Evolutionary conservation across 1,139 yeast species (phyloP).

Genomic region (Pneumocystis wakefieldiae): DNA sequence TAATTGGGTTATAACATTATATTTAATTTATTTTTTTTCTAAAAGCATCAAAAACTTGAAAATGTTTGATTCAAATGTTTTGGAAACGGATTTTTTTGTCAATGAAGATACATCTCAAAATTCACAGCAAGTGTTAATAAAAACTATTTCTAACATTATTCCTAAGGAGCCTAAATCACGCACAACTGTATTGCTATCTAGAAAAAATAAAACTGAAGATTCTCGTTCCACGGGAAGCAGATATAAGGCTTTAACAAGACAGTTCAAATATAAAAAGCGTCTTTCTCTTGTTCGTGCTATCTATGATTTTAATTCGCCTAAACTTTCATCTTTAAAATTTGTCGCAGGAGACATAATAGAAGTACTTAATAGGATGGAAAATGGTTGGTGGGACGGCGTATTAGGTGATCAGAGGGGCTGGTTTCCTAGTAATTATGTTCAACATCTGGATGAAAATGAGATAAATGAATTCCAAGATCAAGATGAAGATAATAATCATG

Average conservation of each 20-base stretch:
- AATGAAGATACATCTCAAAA: background rate
- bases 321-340: constrained; percentile 60
- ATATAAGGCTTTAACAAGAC: background rate
- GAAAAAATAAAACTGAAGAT: background rate
- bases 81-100: background rate
- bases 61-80: background rate
- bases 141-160: background rate
- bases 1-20: background rate
- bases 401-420: constrained; percentile 22
- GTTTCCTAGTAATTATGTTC: constrained; percentile 25
- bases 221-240: background rate
- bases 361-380: constrained; percentile 37
- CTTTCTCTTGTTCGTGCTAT: constrained; percentile 40
- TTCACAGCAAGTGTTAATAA: background rate
- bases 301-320: constrained; percentile 62
- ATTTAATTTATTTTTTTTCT: background rate
- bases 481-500: constrained; percentile 24
- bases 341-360: constrained; percentile 48
- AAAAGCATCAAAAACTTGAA: background rate
- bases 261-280: background rate
- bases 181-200: background rate
- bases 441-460: constrained; percentile 11
- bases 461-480: constrained; percentile 36
- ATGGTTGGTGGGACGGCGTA: constrained; percentile 29
- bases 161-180: background rate